phyloP scores from a whole-genome alignment of 192 early-diverging fungal genomes.

The Coemansia asiatica region DNA sequence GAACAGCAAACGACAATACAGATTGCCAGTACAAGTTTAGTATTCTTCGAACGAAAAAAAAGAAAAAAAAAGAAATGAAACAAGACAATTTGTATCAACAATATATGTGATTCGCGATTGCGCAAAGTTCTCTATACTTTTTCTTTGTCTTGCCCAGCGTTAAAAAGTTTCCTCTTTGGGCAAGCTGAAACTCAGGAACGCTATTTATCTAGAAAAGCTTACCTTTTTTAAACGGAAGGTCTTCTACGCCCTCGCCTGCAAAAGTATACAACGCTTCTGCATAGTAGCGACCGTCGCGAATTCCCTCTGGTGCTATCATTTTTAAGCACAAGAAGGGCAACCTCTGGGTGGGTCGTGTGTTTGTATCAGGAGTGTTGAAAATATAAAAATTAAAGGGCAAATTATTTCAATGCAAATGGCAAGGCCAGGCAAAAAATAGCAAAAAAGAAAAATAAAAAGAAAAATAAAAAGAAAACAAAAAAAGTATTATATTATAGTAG shows the following conservation, averaged over 20 bases:
- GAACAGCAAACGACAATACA: background rate
- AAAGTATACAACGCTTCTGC: conserved; percentile 58
- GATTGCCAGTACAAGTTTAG: background rate
- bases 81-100: background rate
- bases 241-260: conserved; percentile 54
- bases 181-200: background rate
- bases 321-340: no score
- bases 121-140: conserved; percentile 1
- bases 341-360: no score
- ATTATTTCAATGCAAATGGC: no score
- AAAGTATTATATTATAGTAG: no score
- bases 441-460: background rate
- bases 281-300: conserved; percentile 50
- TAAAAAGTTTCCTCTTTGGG: background rate
- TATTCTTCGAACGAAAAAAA: background rate
- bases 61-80: no score
- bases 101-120: background rate
- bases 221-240: conserved; percentile 56
- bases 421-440: no score
- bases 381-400: no score
- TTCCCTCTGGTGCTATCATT: conserved; percentile 56
- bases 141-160: no score
- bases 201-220: background rate
- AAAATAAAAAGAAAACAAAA: background rate
- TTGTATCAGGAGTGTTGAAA: no score